Conservation (phyloP, 257 asterid genomes). For the Plantago elongata region DNA sequence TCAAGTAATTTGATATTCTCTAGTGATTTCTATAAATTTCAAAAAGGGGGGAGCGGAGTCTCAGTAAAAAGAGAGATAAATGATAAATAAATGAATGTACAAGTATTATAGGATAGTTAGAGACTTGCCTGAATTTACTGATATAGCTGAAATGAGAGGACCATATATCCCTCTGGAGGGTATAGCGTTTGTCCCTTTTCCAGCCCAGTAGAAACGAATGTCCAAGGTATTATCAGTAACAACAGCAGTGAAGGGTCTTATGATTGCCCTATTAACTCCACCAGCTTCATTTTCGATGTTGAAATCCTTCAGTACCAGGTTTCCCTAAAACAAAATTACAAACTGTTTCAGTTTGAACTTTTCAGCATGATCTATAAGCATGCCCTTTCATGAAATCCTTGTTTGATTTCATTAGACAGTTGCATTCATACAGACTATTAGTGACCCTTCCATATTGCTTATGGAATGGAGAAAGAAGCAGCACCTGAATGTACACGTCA, state of each 20-base stretch:
- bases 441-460: no score
- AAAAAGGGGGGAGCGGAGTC: background rate
- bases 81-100: background rate
- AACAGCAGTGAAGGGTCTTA: slow-evolving; percentile 35
- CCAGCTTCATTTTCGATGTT: slow-evolving; percentile 70
- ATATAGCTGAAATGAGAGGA: slow-evolving; percentile 84
- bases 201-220: slow-evolving; percentile 32
- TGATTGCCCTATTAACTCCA: slow-evolving; percentile 54
- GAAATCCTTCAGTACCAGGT: slow-evolving; percentile 56
- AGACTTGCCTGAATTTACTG: slow-evolving; percentile 57
- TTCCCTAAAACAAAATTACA: slow-evolving; percentile 41
- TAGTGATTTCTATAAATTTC: background rate
- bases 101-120: background rate
- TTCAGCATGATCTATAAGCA: no score
- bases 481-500: slow-evolving; percentile 71
- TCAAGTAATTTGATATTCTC: no score
- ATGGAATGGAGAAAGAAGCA: background rate
- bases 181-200: slow-evolving; percentile 58
- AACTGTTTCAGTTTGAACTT: no score
- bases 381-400: no score
- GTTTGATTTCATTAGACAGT: no score
- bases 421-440: no score
- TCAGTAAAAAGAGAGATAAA: background rate
- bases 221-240: slow-evolving; percentile 57
- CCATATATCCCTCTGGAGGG: slow-evolving; percentile 75